Percentiles rank a stretch among this genome's conserved stretches.
These are phyloP conservation scores for Bipolaris bicolor DNA, from an alignment of 2,329 filamentous ascomycete species.

Conservation along the genomic window DNA sequence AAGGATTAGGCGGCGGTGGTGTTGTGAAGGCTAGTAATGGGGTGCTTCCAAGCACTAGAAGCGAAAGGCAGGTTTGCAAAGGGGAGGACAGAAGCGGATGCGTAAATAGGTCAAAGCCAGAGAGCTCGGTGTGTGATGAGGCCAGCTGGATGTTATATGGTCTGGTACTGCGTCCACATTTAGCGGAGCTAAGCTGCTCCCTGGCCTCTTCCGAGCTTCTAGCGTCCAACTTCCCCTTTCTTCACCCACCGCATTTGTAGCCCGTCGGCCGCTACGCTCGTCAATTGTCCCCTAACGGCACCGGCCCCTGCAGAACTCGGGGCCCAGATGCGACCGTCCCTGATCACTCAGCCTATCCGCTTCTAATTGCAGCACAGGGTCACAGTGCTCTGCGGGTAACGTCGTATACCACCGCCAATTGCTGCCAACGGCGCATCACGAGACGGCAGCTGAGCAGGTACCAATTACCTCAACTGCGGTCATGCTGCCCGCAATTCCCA, in stretches of 20 bases:
- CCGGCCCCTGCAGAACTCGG: slow-evolving; percentile 27
- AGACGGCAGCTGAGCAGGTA: slow-evolving; percentile 15
- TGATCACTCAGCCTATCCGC: slow-evolving; percentile 32
- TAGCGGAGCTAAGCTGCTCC: slow-evolving; percentile 24
- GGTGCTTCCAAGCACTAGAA: slow-evolving; percentile 19
- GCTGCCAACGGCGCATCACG: slow-evolving; percentile 33
- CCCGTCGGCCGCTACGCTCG: slow-evolving; percentile 19
- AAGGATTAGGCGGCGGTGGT: slow-evolving; percentile 16
- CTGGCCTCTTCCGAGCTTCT: slow-evolving; percentile 18
- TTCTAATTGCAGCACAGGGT: slow-evolving; percentile 32
- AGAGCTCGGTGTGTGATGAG: slow-evolving; percentile 24
- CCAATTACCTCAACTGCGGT: not conserved
- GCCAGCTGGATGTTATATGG: slow-evolving; percentile 31
- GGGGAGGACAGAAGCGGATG: slow-evolving; percentile 8
- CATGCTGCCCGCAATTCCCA: not conserved
- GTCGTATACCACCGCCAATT: slow-evolving; percentile 25
- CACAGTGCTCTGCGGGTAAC: slow-evolving; percentile 25
- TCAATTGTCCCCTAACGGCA: slow-evolving; percentile 16
- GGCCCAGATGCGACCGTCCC: slow-evolving; percentile 17
- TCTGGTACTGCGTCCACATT: slow-evolving; percentile 13
- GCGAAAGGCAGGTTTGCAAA: slow-evolving; percentile 14
- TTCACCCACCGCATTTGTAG: slow-evolving; percentile 17
- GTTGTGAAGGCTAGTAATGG: slow-evolving; percentile 22
- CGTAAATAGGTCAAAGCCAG: slow-evolving; percentile 28
- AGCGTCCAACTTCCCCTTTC: slow-evolving; percentile 17